A percentile compares a stretch with the other conserved stretches of the same genome.
Conservation (phyloP, 2,329 filamentous ascomycete genomes). For the Aspergillus tamarii region DNA sequence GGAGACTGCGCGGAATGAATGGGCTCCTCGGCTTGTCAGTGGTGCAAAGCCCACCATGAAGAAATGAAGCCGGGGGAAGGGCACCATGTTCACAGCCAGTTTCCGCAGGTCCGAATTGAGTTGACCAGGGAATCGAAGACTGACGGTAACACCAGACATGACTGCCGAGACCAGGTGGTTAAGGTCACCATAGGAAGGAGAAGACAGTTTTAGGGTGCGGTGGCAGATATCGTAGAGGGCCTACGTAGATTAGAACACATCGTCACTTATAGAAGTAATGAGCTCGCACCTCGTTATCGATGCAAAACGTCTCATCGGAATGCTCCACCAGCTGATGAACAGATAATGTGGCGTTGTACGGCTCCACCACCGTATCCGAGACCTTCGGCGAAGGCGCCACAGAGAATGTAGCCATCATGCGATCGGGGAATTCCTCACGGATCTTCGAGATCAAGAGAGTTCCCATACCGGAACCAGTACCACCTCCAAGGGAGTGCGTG, state of each 20-base stretch:
- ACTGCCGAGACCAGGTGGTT: constrained; percentile 99
- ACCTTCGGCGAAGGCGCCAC: constrained; percentile 99
- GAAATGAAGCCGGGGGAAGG: constrained; percentile 99
- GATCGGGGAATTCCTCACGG: constrained; percentile 99
- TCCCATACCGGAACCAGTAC: constrained; percentile 99
- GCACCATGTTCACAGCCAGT: constrained; percentile 99
- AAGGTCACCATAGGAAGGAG: constrained; percentile 97
- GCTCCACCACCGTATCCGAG: constrained; percentile 98
- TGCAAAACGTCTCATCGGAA: constrained; percentile 99
- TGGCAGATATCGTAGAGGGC: constrained; percentile 99
- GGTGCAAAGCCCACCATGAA: constrained; percentile 99
- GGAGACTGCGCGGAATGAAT: constrained; percentile 96
- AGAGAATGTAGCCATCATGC: constrained; percentile 99
- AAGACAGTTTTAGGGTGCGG: constrained; percentile 97
- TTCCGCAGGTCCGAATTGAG: constrained; percentile 99
- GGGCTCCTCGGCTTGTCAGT: constrained; percentile 85
- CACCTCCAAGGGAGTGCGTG: constrained; percentile 99
- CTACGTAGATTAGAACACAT: constrained; percentile 35
- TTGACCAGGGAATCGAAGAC: constrained; percentile 98
- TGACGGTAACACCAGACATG: constrained; percentile 99
- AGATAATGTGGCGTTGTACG: constrained; percentile 99
- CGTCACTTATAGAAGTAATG: not conserved
- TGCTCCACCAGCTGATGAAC: constrained; percentile 99
- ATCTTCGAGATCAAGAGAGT: constrained; percentile 99
- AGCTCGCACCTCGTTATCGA: constrained; percentile 83